phyloP scores from a whole-genome alignment of 441 rosid species.

The Gossypium davidsonii region DNA sequence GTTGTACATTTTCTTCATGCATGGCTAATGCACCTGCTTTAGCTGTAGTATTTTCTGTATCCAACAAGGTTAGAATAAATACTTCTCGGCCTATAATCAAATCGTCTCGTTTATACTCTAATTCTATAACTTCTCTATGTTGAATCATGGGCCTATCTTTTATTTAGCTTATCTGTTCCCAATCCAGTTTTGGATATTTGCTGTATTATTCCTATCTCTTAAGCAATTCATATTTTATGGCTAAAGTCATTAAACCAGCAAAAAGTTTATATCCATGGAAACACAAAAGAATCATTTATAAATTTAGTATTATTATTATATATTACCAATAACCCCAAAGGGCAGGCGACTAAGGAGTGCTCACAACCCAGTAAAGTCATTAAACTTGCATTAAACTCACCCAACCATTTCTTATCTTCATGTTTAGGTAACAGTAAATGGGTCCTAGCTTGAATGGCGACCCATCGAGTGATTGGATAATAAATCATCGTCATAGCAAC shows the following conservation, averaged over 20 bases:
- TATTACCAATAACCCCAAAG: too few species aligned
- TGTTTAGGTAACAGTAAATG: too few species aligned
- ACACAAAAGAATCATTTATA: too few species aligned
- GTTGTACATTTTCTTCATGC: constrained; percentile 16
- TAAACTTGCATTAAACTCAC: too few species aligned
- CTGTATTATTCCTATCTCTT: background rate
- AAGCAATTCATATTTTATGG: background rate
- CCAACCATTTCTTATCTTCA: too few species aligned
- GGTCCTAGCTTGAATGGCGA: too few species aligned
- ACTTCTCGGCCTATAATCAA: background rate
- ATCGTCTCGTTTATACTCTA: background rate
- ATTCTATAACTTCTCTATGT: background rate
- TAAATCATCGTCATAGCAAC: too few species aligned
- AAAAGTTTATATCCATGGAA: too few species aligned
- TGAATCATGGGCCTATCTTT: background rate
- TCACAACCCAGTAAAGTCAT: too few species aligned
- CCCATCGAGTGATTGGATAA: too few species aligned
- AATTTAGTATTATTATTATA: too few species aligned
- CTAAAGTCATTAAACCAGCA: background rate
- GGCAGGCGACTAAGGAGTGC: too few species aligned
- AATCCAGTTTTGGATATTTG: background rate
- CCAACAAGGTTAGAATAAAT: background rate
- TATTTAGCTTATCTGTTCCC: background rate
- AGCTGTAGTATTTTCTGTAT: background rate
- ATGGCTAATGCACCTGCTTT: background rate